Conservation (phyloP, 163 green algal genomes). For the Scenedesmus sp. region DNA sequence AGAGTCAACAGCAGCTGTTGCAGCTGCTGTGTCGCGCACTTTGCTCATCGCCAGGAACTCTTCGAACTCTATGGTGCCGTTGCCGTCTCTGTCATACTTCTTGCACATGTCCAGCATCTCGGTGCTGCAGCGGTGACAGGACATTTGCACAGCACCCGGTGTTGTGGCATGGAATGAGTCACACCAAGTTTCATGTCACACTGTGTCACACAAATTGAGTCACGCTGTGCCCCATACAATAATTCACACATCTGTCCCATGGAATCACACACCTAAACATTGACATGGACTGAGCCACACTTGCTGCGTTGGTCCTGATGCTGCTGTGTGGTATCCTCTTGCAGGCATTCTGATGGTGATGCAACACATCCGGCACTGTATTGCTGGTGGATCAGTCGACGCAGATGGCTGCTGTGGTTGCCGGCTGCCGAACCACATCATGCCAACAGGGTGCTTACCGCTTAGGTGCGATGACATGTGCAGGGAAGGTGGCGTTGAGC, state of each 20-base stretch:
- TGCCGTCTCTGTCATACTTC: conserved; percentile 63
- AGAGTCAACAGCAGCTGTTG: neutral
- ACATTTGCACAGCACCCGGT: neutral
- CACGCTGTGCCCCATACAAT: too few species aligned
- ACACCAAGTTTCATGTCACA: neutral
- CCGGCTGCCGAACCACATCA: neutral
- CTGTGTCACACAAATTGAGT: too few species aligned
- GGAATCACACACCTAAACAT: too few species aligned
- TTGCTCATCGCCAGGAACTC: conserved; percentile 79
- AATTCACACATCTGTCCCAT: too few species aligned
- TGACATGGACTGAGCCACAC: too few species aligned
- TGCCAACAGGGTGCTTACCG: conserved; percentile 4
- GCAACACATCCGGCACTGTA: too few species aligned
- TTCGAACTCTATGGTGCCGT: conserved; percentile 75
- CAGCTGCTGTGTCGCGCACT: neutral
- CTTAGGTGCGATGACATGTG: conserved; percentile 64
- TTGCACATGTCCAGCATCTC: conserved; percentile 32
- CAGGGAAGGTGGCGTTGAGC: conserved; percentile 80
- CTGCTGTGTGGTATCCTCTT: too few species aligned
- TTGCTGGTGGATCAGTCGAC: too few species aligned
- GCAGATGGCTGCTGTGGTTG: neutral
- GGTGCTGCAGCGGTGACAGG: neutral
- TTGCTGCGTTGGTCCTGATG: too few species aligned
- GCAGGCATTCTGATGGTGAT: too few species aligned
- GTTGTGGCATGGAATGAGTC: neutral